phyloP scores from a whole-genome alignment of 2,329 filamentous ascomycete genomes.

The Zymoseptoria passerinii region DNA sequence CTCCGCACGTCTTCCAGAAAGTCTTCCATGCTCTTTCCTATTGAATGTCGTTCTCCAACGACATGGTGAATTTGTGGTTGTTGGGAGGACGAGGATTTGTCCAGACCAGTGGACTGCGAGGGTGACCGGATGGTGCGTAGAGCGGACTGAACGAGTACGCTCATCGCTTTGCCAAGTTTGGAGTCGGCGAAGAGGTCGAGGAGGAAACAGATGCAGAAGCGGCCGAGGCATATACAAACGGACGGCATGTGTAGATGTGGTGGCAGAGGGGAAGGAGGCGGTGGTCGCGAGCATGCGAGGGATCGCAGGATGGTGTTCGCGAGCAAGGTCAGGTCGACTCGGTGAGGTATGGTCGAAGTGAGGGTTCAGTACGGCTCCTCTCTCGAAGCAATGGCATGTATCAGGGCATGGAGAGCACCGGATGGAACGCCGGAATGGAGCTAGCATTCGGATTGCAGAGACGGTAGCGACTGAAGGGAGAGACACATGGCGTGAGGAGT shows the following conservation, averaged over 20 bases:
- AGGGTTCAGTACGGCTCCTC: not conserved
- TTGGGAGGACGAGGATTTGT: conserved; percentile 12
- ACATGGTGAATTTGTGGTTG: conserved; percentile 28
- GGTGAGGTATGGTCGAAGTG: not conserved
- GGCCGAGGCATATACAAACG: conserved; percentile 8
- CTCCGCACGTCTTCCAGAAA: conserved; percentile 37
- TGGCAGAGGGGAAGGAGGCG: conserved; percentile 1
- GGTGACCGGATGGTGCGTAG: conserved; percentile 14
- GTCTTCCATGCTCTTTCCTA: conserved; percentile 42
- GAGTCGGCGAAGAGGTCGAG: conserved; percentile 11
- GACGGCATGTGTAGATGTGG: conserved; percentile 15
- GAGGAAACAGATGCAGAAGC: conserved; percentile 15
- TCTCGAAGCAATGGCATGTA: not conserved
- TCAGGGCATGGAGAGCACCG: not conserved
- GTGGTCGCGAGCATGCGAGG: not conserved
- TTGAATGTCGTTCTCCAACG: conserved; percentile 24
- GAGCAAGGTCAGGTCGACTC: conserved; percentile 2
- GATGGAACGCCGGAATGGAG: not conserved
- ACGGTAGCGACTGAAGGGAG: not conserved
- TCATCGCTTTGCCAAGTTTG: conserved; percentile 20
- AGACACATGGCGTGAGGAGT: not conserved
- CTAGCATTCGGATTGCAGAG: not conserved
- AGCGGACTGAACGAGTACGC: conserved; percentile 19
- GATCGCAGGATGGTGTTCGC: not conserved
- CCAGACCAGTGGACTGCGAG: not conserved